These are phyloP conservation scores for Fusarium dlaminii DNA, from an alignment of 2,329 filamentous ascomycete species.

Conservation along the genomic window DNA sequence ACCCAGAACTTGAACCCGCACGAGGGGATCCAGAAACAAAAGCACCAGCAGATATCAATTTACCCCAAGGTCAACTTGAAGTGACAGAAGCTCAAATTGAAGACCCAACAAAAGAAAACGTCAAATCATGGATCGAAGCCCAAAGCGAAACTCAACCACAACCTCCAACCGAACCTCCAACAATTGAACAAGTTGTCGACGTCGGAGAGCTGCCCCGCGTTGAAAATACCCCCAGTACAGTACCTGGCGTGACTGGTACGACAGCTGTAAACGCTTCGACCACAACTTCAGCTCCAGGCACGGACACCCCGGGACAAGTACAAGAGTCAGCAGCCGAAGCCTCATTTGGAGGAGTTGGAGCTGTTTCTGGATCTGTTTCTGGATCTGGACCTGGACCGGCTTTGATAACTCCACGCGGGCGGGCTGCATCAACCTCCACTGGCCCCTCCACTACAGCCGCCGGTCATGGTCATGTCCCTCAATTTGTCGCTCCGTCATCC, in stretches of 20 bases:
- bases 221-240: conserved; percentile 18
- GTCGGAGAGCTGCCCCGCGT: conserved; percentile 30
- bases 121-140: conserved; percentile 33
- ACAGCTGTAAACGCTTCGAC: conserved; percentile 22
- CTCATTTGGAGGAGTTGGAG: conserved; percentile 12
- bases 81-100: conserved; percentile 1
- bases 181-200: conserved; percentile 24
- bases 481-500: conserved; percentile 68
- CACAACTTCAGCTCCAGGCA: conserved; percentile 16
- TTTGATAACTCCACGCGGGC: conserved; percentile 33
- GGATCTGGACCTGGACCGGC: conserved; percentile 21
- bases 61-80: conserved; percentile 6
- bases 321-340: conserved; percentile 1
- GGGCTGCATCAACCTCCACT: conserved; percentile 37
- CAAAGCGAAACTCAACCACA: conserved; percentile 23
- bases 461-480: conserved; percentile 54
- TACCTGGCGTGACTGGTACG: conserved; percentile 14
- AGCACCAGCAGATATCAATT: conserved; percentile 5
- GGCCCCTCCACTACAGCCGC: conserved; percentile 36
- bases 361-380: background rate
- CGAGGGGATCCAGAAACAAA: conserved; percentile 13
- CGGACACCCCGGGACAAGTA: background rate
- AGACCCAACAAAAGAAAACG: conserved; percentile 19
- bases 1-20: conserved; percentile 29
- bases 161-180: conserved; percentile 18